Evolutionary conservation across 116 monocot genomes (phyloP).

Genomic region (Zostera marina): DNA sequence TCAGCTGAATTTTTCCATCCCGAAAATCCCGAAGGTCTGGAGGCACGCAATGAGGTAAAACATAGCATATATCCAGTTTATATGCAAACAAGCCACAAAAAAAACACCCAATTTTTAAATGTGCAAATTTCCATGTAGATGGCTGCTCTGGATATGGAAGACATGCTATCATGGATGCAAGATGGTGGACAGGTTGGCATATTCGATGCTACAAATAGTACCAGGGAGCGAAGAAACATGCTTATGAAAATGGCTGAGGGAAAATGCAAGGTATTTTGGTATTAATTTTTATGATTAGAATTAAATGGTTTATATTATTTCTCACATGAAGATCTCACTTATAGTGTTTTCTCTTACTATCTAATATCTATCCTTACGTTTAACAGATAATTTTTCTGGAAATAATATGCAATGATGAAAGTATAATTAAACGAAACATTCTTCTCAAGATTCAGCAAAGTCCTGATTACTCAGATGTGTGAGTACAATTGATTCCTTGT

Average conservation of each 20-base stretch:
- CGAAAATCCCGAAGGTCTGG: constrained; percentile 81
- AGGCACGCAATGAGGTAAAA: constrained; percentile 91
- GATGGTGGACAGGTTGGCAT: constrained; percentile 94
- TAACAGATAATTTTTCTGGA: constrained; percentile 78
- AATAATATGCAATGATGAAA: constrained; percentile 74
- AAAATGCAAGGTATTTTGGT: constrained; percentile 3
- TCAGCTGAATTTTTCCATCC: constrained; percentile 85
- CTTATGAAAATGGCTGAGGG: constrained; percentile 95
- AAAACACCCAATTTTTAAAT: too few species aligned
- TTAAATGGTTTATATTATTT: too few species aligned
- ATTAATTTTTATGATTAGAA: too few species aligned
- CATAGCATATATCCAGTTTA: background rate
- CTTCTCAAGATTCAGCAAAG: constrained; percentile 15
- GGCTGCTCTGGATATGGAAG: constrained; percentile 97
- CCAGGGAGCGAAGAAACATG: constrained; percentile 73
- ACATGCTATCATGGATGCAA: constrained; percentile 95
- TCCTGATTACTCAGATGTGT: too few species aligned
- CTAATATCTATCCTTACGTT: background rate
- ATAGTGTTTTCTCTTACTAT: too few species aligned
- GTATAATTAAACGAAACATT: constrained; percentile 83
- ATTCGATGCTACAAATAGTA: constrained; percentile 98
- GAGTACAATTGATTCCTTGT: too few species aligned
- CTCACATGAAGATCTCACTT: too few species aligned
- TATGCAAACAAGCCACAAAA: too few species aligned
- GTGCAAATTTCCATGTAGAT: constrained; percentile 42